A percentile compares a stretch with the other conserved stretches of the same genome.
Conservation (phyloP, 768 basidiomycete genomes). For the Tulasnella sp. region DNA sequence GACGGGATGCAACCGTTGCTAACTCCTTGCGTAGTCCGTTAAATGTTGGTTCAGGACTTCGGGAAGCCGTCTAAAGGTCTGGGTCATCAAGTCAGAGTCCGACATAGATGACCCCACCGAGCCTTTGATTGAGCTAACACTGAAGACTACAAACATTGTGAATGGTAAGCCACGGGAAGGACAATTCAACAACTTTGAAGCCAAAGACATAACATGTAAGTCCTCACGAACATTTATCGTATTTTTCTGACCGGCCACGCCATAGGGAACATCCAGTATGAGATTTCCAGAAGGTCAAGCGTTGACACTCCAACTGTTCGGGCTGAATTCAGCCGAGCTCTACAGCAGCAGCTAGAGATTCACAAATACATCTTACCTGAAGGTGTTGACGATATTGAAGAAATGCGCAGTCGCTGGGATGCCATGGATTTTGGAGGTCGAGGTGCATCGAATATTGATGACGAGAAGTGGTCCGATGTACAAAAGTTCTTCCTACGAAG, state of each 20-base stretch:
- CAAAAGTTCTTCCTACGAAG: too few species aligned
- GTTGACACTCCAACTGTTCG: neutral
- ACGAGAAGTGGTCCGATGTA: too few species aligned
- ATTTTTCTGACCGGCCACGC: neutral
- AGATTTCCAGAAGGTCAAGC: neutral
- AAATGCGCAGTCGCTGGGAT: constrained; percentile 1
- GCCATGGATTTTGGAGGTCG: constrained; percentile 10
- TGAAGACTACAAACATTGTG: constrained; percentile 37
- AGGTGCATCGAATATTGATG: too few species aligned
- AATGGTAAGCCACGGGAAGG: constrained; percentile 30
- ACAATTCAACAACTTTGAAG: constrained; percentile 26
- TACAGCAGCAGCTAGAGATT: neutral
- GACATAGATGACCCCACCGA: constrained; percentile 30
- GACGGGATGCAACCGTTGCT: neutral
- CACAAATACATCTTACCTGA: constrained; percentile 3
- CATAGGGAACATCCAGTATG: constrained; percentile 3
- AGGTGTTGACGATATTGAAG: constrained; percentile 1
- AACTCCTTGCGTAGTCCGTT: constrained; percentile 34
- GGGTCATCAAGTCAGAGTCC: constrained; percentile 37
- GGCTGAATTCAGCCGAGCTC: neutral
- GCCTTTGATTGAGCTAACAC: constrained; percentile 47
- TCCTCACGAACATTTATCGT: neutral
- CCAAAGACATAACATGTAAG: constrained; percentile 29
- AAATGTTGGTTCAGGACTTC: constrained; percentile 49
- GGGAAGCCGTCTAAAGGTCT: constrained; percentile 42